Percentiles rank a stretch among this genome's conserved stretches.
These are phyloP conservation scores for Pseudocercospora fijiensis DNA, from an alignment of 2,329 filamentous ascomycete species.

Conservation along the genomic window DNA sequence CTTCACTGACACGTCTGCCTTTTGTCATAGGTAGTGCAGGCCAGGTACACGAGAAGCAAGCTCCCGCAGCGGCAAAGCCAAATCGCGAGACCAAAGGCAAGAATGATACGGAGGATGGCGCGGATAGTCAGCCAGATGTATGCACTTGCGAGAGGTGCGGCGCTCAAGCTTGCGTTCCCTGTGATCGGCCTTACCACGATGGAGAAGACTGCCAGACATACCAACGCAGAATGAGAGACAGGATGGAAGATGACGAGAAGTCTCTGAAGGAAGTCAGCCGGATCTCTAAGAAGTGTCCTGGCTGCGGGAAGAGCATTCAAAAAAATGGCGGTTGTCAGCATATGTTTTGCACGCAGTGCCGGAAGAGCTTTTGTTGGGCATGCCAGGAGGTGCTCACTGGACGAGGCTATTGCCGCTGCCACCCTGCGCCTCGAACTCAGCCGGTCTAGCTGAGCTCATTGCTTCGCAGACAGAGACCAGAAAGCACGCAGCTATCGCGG, in stretches of 20 bases:
- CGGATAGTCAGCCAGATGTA: slow-evolving; percentile 28
- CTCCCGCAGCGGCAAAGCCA: neutral
- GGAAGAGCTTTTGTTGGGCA: slow-evolving; percentile 35
- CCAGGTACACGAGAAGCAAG: slow-evolving; percentile 43
- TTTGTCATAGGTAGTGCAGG: slow-evolving; percentile 54
- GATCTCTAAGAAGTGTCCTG: slow-evolving; percentile 34
- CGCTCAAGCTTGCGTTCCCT: slow-evolving; percentile 32
- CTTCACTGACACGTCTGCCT: too few species aligned
- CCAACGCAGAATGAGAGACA: slow-evolving; percentile 26
- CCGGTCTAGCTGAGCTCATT: neutral
- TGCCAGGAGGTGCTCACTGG: slow-evolving; percentile 23
- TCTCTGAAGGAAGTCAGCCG: slow-evolving; percentile 23
- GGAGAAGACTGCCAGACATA: slow-evolving; percentile 40
- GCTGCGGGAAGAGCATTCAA: slow-evolving; percentile 33
- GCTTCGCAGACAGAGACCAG: neutral
- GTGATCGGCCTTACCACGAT: slow-evolving; percentile 36
- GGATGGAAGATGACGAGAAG: slow-evolving; percentile 35
- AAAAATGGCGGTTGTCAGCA: slow-evolving; percentile 36
- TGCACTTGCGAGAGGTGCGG: slow-evolving; percentile 35
- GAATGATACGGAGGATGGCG: neutral
- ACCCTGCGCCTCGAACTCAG: neutral
- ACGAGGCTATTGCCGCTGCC: slow-evolving; percentile 19
- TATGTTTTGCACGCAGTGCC: slow-evolving; percentile 35
- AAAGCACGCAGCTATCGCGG: neutral
- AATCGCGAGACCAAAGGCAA: slow-evolving; percentile 10